Conservation (phyloP, 805 yeast genomes). For the Starmerella stigmatis region DNA sequence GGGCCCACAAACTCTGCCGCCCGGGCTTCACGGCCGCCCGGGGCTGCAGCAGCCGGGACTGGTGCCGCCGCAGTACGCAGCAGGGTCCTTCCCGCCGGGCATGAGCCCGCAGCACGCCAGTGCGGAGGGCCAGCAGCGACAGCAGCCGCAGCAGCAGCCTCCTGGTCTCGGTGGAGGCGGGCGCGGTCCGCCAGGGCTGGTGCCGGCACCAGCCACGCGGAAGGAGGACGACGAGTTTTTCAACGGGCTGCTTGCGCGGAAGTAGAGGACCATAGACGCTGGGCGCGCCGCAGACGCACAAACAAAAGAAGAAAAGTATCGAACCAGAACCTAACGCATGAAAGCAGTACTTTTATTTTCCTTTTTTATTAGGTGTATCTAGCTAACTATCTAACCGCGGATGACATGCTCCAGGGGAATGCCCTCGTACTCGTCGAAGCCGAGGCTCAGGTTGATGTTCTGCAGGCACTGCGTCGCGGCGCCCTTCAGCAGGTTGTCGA, state of each 20-base stretch:
- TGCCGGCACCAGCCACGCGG: slow-evolving; percentile 6
- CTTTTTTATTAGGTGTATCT: neutral
- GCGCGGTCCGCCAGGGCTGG: neutral
- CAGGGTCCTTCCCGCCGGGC: slow-evolving; percentile 14
- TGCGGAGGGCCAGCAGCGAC: too few relatives aligned
- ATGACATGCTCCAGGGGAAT: slow-evolving; percentile 47
- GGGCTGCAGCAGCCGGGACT: slow-evolving; percentile 7
- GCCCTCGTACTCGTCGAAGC: slow-evolving; percentile 90
- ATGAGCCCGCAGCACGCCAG: slow-evolving; percentile 5
- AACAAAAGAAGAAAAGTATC: too few relatives aligned
- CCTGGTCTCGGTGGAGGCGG: slow-evolving; percentile 2
- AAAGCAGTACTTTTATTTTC: neutral
- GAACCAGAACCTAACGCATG: neutral
- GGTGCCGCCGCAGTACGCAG: slow-evolving; percentile 9
- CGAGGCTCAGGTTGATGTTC: slow-evolving; percentile 81
- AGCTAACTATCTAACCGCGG: slow-evolving; percentile 20
- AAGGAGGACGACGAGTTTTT: slow-evolving; percentile 15
- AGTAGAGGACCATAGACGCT: neutral
- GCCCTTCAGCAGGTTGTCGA: slow-evolving; percentile 92
- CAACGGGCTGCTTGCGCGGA: slow-evolving; percentile 8
- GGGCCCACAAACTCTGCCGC: neutral
- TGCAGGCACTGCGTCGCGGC: slow-evolving; percentile 98
- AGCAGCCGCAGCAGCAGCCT: neutral
- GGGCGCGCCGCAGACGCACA: too few relatives aligned
- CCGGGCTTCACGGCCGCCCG: neutral